Evolutionary conservation across 768 basidiomycete species (phyloP).

Genomic region (Lentinula lateritia): DNA sequence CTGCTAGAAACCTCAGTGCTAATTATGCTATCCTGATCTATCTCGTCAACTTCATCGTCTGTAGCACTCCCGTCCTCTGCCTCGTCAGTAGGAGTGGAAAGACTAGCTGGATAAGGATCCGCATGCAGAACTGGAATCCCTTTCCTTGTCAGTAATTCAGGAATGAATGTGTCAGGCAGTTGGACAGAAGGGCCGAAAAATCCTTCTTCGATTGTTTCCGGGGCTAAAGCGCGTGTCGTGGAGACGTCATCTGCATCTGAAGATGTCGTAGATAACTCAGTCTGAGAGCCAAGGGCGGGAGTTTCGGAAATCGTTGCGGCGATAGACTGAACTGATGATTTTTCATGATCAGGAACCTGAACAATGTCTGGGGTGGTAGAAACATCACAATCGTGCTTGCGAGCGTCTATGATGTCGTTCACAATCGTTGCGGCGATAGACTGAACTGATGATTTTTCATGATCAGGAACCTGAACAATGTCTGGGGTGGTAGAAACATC

Average conservation of each 20-base stretch:
- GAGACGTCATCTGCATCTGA: neutral
- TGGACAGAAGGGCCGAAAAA: neutral
- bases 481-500: neutral
- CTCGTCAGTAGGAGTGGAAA: constrained; percentile 34
- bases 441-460: neutral
- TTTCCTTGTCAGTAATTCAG: constrained; percentile 19
- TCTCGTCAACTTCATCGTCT: constrained; percentile 2
- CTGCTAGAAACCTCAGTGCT: neutral
- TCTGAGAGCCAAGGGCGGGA: no score
- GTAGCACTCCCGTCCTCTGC: neutral
- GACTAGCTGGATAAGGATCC: constrained; percentile 43
- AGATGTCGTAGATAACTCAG: neutral
- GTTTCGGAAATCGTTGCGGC: neutral
- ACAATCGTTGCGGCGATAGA: neutral
- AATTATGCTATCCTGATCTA: neutral
- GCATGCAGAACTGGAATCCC: constrained; percentile 24
- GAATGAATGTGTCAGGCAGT: constrained; percentile 1
- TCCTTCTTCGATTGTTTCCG: neutral
- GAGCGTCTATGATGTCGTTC: neutral
- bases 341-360: neutral
- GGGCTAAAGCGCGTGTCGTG: neutral
- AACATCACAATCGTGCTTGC: neutral
- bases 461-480: neutral
- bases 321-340: neutral
- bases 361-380: neutral